phyloP scores from a whole-genome alignment of 179 eudicot genomes.

The Carnegiea gigantea region DNA sequence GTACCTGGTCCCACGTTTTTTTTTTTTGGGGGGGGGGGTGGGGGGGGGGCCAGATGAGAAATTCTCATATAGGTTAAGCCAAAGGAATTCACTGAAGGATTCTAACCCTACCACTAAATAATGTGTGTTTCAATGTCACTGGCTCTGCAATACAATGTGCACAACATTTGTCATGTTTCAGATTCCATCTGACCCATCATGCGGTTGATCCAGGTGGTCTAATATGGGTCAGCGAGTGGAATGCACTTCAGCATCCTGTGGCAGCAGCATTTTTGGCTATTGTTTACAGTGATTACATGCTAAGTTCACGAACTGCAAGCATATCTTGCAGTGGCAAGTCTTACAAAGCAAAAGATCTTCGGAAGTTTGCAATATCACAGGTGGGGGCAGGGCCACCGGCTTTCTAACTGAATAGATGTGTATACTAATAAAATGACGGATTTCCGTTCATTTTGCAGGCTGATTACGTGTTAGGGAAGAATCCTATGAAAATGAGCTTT shows the following conservation, averaged over 20 bases:
- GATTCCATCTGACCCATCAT: not conserved
- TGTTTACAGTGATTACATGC: slow-evolving; percentile 90
- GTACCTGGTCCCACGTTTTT: too few relatives aligned
- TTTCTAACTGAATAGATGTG: too few relatives aligned
- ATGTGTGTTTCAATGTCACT: not conserved
- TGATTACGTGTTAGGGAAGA: slow-evolving; percentile 74
- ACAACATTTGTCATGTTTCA: not conserved
- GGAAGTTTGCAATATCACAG: slow-evolving; percentile 83
- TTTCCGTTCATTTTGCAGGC: slow-evolving; percentile 43
- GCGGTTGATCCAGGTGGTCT: slow-evolving; percentile 62
- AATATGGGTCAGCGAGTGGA: slow-evolving; percentile 88
- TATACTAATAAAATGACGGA: not conserved
- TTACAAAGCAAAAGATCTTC: slow-evolving; percentile 55
- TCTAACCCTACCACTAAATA: not conserved
- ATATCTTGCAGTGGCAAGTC: slow-evolving; percentile 60
- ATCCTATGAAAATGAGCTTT: slow-evolving; percentile 78
- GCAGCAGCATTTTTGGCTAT: slow-evolving; percentile 85
- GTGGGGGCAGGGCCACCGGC: slow-evolving; percentile 24
- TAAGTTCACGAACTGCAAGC: slow-evolving; percentile 55
- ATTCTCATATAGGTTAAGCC: not conserved
- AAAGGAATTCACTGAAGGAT: not conserved
- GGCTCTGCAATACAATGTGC: not conserved
- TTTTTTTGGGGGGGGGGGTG: too few relatives aligned
- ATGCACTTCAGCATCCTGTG: slow-evolving; percentile 76
- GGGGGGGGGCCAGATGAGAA: too few relatives aligned